phyloP scores from a whole-genome alignment of 2,329 filamentous ascomycete genomes.

The Boeremia exigua region DNA sequence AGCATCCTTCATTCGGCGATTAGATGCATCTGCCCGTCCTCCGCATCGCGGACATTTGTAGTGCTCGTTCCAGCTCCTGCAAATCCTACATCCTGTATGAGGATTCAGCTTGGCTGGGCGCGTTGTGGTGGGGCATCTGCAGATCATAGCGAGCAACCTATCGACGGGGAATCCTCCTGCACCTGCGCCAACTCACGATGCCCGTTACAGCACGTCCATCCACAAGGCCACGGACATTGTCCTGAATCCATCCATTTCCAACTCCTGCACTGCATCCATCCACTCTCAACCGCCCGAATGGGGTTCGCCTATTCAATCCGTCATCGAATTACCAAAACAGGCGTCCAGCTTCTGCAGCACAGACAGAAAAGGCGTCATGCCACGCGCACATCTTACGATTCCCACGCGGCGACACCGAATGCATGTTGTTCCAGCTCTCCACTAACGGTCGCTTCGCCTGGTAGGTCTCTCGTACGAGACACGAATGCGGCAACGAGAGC shows the following conservation, averaged over 20 bases:
- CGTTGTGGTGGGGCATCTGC: too few relatives aligned
- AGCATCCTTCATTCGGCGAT: neutral
- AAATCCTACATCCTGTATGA: neutral
- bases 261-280: neutral
- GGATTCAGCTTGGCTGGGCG: neutral
- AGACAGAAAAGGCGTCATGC: conserved; percentile 5
- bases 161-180: too few relatives aligned
- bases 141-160: too few relatives aligned
- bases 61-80: neutral
- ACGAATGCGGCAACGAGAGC: conserved; percentile 4
- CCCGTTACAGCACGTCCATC: too few relatives aligned
- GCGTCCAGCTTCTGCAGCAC: conserved; percentile 1
- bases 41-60: neutral
- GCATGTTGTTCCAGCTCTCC: conserved; percentile 3
- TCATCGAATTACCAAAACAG: conserved; percentile 4
- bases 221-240: neutral
- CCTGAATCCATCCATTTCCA: neutral
- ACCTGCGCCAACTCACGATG: too few relatives aligned
- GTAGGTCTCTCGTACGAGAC: neutral
- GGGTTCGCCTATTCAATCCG: neutral
- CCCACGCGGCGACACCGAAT: conserved; percentile 11
- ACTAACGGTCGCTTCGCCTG: conserved; percentile 15
- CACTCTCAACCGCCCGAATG: neutral
- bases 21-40: neutral
- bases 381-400: conserved; percentile 7